Evolutionary conservation across 202 grass and related monocot species (phyloP).

Genomic region (Dendrocalamus latiflorus): DNA sequence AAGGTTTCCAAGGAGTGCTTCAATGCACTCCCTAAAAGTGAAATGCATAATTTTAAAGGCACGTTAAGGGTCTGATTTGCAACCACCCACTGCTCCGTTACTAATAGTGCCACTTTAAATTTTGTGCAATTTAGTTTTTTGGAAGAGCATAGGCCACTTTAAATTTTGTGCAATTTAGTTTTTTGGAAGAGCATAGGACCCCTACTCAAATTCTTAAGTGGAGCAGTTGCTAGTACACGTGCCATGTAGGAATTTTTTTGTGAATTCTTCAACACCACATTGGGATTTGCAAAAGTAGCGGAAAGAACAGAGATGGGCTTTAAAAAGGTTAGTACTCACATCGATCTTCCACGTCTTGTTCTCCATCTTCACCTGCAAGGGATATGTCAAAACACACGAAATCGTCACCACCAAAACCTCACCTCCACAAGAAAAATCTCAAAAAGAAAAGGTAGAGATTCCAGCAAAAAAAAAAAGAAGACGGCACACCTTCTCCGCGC

Average conservation of each 20-base stretch:
- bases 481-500: slow-evolving; percentile 71
- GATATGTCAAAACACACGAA: neutral
- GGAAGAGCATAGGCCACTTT: too few species aligned
- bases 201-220: neutral
- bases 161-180: neutral
- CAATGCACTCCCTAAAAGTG: neutral
- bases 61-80: neutral
- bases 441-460: neutral
- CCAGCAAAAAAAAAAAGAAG: neutral
- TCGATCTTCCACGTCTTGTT: slow-evolving; percentile 97
- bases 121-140: too few species aligned
- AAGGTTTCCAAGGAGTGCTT: neutral
- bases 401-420: neutral
- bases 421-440: neutral
- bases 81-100: neutral
- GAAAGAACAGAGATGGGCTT: neutral
- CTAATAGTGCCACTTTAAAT: neutral
- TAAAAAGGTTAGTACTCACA: slow-evolving; percentile 44
- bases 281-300: neutral
- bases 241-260: neutral
- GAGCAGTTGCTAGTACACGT: neutral
- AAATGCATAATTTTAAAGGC: neutral
- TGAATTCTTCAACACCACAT: neutral
- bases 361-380: slow-evolving; percentile 89
- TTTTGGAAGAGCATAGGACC: neutral